Evolutionary conservation across 345 rosid genomes (phyloP), one percentile per base, ranked within the genome.

Genomic region (Eucalyptus marginata): DNA sequence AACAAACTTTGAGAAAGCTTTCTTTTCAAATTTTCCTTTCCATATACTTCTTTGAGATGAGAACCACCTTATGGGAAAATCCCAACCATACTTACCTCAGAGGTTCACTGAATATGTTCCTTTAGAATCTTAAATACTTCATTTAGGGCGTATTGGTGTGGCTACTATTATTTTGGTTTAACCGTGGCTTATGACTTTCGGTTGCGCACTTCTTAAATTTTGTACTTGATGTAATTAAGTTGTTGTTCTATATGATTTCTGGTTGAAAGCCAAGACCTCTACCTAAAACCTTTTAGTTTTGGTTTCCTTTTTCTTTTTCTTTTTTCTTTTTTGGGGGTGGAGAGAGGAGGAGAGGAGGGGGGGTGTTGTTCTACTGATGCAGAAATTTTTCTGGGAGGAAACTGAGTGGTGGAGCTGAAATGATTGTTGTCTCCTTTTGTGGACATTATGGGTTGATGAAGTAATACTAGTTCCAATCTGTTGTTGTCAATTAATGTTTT

Each of bases 271-370:
- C 47, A 18, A 76, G 43, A 76, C 15, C 46, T 76, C 83, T 71
- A 71, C 83, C 46, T 36, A 36, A 71, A 36, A 76, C 83, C 47
- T 40, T 76, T 20, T 40, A 12, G 25, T 40, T 76, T 76, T 20
- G 27, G 8, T 18, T 76, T 68, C 10, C 81, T 17, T 68, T 33
- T 33, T 9, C 20, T 14, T 64, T 68, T 17, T 68, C 10, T 68
- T 16, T 36, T 18, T 68, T 68, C 7, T 10, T 59, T 59, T 27
- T 12, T 27, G 1, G n/a, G 31, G 66, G 24, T 18, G 31, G n/a
- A 5, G 27, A 20, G 27, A 8, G 66, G 66, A 13, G 15, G n/a
- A 3, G 14, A 10, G n/a, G 1, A 2, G 5, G 0, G 17, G 16
- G 44, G 13, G 12, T 13, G 10, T 33, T 43, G 11, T 71, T 22